Evolutionary conservation across 805 yeast species (phyloP), one percentile per base, ranked within the genome.

Genomic region (Myxozyma vanderwaltii): DNA sequence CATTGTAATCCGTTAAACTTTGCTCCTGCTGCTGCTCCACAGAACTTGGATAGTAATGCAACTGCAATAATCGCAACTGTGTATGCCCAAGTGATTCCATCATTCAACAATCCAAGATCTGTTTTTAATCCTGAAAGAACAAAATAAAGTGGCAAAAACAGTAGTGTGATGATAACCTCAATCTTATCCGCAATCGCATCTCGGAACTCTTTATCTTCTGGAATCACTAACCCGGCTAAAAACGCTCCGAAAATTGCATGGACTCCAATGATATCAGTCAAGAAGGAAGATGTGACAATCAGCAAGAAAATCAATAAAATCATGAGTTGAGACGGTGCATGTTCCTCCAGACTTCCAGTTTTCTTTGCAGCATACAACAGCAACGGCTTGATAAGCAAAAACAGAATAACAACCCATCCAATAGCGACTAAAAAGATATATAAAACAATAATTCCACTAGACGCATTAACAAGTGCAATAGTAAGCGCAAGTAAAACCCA

Each of bases 191-290:
- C 86, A 49, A 88, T 75, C 41, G 80, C 81, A 40, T 86, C 80
- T 17, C 85, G 90, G 69, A 85, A 86, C 17, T 86, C 86, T 66
- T 85, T 82, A 51, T 88, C 91, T 67, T 92, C 77, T 7, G 95
- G 95, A 5, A 88, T 81, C 52, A 88, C 81, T 33, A 86, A 75
- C 3, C 96, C 96, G 12, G 84, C 83, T 73, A 88, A 79, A 68
- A 88, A 89, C 0, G 92, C 94, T 43, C 95, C 96, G 72, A 88
- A 88, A 66, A 88, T 88, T 0, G 94, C 88, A 72, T 88, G 95
- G 10, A 87, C 92, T 4, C 95, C 96, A 63, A 88, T 86, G 58
- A 88, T 86, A 70, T 87, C 91, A 1, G 95, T 88, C 70, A 82
- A 86, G 72, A 88, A 88, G 1, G 94, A 83, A 3, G 91, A 86